These are phyloP conservation scores for Xylaria cubensis DNA, from an alignment of 495 filamentous ascomycete species.

Conservation along the genomic window DNA sequence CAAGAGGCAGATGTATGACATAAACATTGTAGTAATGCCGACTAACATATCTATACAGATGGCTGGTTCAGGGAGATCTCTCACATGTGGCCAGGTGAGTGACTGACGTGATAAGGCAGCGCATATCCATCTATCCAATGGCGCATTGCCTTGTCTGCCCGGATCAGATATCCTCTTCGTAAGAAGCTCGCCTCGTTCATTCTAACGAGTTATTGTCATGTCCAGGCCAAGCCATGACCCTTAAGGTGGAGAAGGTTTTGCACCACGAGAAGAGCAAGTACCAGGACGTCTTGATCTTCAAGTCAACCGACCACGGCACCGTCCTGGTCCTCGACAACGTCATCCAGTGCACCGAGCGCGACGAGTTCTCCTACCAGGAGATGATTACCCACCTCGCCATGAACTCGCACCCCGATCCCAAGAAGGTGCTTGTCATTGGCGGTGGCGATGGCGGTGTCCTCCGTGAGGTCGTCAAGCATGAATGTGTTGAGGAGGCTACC, in stretches of 20 bases:
- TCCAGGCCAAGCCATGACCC: conserved; percentile 92
- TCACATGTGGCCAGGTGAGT: conserved; percentile 89
- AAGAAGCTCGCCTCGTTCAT: not conserved
- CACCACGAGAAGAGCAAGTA: conserved; percentile 99
- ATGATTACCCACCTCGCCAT: conserved; percentile 99
- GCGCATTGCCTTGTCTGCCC: not conserved
- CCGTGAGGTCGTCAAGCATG: conserved; percentile 98
- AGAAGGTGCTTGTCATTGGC: conserved; percentile 97
- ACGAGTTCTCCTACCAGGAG: conserved; percentile 99
- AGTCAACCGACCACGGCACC: conserved; percentile 94
- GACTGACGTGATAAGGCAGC: conserved; percentile 1
- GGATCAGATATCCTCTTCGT: not conserved
- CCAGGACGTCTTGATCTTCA: conserved; percentile 97
- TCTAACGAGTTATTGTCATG: conserved; percentile 19
- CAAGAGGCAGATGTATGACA: not conserved
- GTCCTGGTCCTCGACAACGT: conserved; percentile 99
- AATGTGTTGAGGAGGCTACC: conserved; percentile 87
- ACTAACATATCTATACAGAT: conserved; percentile 63
- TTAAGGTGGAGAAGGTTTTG: conserved; percentile 95
- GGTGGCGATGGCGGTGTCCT: conserved; percentile 97
- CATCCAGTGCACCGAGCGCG: conserved; percentile 97
- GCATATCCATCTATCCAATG: not conserved
- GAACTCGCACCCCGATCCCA: conserved; percentile 97
- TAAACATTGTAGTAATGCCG: conserved; percentile 5
- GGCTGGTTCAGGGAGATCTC: conserved; percentile 99